A percentile compares a stretch with the other conserved stretches of the same genome.
These are phyloP conservation scores for Metschnikowia drakensbergensis DNA, from an alignment of 805 yeast genomes.

Conservation along the genomic window DNA sequence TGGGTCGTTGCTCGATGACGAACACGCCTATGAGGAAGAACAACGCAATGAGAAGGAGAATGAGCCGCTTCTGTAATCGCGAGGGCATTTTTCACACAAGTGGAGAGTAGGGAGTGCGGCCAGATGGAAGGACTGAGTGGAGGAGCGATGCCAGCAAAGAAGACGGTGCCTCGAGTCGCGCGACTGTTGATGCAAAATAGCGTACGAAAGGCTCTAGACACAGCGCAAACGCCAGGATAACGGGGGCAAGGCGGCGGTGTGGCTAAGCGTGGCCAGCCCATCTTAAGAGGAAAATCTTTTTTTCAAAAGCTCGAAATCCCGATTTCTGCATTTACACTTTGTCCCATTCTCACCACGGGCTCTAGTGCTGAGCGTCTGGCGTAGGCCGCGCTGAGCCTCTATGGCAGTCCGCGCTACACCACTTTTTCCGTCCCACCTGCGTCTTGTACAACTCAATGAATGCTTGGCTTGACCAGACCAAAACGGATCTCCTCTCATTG, in stretches of 20 bases:
- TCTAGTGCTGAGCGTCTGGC: too few species aligned
- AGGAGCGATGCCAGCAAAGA: background rate
- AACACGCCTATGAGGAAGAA: slow-evolving; percentile 17
- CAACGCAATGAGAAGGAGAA: slow-evolving; percentile 8
- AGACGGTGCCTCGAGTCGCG: background rate
- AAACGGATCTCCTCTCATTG: background rate
- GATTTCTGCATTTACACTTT: too few species aligned
- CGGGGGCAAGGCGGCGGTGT: too few species aligned
- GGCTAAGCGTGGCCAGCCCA: too few species aligned
- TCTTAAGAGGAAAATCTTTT: too few species aligned
- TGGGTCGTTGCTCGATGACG: slow-evolving; percentile 16
- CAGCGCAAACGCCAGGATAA: too few species aligned
- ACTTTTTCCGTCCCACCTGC: background rate
- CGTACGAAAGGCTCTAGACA: background rate
- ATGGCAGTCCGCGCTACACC: background rate
- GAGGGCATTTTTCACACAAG: slow-evolving; percentile 8
- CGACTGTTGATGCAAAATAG: background rate
- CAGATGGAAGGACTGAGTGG: background rate
- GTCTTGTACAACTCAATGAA: slow-evolving; percentile 6
- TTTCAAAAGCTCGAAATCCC: too few species aligned
- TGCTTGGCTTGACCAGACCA: slow-evolving; percentile 5
- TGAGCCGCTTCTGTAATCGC: slow-evolving; percentile 11
- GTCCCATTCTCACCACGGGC: too few species aligned
- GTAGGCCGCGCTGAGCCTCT: background rate
- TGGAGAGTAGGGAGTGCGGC: too few species aligned